Evolutionary conservation across 1,284 basidiomycete species (phyloP), one percentile per base, ranked within the genome.

Genomic region (Coniferiporia sulphurascens): DNA sequence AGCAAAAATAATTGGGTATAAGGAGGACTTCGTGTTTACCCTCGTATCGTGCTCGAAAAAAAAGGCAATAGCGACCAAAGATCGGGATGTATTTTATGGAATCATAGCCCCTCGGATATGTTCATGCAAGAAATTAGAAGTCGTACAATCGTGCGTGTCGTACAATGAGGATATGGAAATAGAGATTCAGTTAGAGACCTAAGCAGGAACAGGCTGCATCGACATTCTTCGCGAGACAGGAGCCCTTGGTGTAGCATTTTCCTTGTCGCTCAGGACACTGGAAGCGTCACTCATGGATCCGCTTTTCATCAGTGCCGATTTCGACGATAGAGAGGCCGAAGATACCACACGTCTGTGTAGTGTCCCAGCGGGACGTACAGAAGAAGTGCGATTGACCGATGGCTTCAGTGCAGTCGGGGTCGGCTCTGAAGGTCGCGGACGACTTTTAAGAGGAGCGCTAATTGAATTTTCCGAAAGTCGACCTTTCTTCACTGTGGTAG

Each of bases 401-500:
- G 54, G 15, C 35, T 54, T 59, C 32, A 27, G 12, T 8, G 55
- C 48, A 13, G 34, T 48, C n/a, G 57, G 45, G 12, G 38, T 56
- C 21, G 60, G 38, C 32, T 34, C 49, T 9, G 56, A 58, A 9
- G 53, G 17, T 32, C 51, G 48, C 1, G 61, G 38, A 22, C 60
- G 55, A 27, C 49, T 27, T n/a, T 15, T 19, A 35, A 52, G 58
- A 13, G 61, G 57, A 32, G 21, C 51, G 17, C 36, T 50, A 6
- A 58, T 36, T 5, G 52, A 48, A 12, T 34, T 52, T n/a, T 58
- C 60, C n/a, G 56, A 55, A 8, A 58, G 19, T 10, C 60, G 56
- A n/a, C 15, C 48, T 52, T 56, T 59, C 44, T 49, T 59, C 10
- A 54, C 41, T 13, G 44, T 48, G 12, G 64, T 62, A 32, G 65